These are phyloP conservation scores for Amphibolis antarctica DNA, from an alignment of 106 monocot genomes.

Conservation along the genomic window DNA sequence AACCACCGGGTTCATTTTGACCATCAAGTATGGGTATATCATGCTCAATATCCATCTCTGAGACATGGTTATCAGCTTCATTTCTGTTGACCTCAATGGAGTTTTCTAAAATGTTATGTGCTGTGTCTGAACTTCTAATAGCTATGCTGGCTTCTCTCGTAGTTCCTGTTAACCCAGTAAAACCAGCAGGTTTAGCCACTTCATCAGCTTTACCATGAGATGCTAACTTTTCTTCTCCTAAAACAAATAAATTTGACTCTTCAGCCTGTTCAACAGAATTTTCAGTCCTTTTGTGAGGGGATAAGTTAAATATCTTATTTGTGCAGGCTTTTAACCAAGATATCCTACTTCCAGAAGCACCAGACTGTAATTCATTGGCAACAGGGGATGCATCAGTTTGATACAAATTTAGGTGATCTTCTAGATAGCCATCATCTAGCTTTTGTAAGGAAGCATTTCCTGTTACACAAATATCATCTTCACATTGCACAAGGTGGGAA, in stretches of 20 bases:
- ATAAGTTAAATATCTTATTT: conserved; percentile 54
- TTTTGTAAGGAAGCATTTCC: conserved; percentile 39
- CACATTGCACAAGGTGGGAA: conserved; percentile 16
- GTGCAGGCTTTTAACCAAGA: conserved; percentile 72
- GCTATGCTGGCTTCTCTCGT: conserved; percentile 10
- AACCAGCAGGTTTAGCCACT: conserved; percentile 21
- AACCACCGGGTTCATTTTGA: not conserved
- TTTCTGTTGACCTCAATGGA: conserved; percentile 16
- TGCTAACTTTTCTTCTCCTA: no score
- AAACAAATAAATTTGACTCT: not conserved
- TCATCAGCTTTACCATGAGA: conserved; percentile 8
- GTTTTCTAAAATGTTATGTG: conserved; percentile 38
- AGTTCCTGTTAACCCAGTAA: conserved; percentile 10
- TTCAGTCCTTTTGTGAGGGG: conserved; percentile 34
- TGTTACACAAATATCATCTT: conserved; percentile 18
- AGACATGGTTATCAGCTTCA: conserved; percentile 10
- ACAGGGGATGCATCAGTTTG: conserved; percentile 16
- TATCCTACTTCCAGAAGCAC: conserved; percentile 33
- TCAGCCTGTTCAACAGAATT: conserved; percentile 2
- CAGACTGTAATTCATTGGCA: conserved; percentile 5
- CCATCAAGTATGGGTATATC: not conserved
- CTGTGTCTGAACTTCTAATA: conserved; percentile 25
- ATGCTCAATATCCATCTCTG: conserved; percentile 10
- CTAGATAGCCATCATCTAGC: conserved; percentile 31
- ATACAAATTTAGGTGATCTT: conserved; percentile 22